A percentile compares a stretch with the other conserved stretches of the same genome.
These are phyloP conservation scores for Penicillium sp. DNA, from an alignment of 2,329 filamentous ascomycete genomes.

Conservation along the genomic window DNA sequence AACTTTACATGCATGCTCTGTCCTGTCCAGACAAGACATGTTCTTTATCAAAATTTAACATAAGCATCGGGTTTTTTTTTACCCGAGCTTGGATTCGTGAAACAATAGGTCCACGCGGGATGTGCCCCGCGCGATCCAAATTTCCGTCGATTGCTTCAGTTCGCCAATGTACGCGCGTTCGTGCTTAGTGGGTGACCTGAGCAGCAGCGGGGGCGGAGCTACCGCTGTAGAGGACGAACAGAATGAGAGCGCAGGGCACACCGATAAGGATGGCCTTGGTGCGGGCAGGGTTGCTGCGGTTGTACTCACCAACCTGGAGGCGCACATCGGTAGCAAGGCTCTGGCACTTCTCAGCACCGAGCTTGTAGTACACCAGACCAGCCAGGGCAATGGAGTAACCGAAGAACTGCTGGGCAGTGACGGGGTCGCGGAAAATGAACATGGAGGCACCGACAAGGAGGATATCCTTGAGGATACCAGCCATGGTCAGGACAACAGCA, in stretches of 20 bases:
- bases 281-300: slow-evolving; percentile 25
- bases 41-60: slow-evolving; percentile 22
- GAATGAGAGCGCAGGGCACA: slow-evolving; percentile 18
- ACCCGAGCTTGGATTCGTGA: slow-evolving; percentile 11
- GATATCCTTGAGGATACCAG: slow-evolving; percentile 80
- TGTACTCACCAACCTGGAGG: slow-evolving; percentile 31
- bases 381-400: slow-evolving; percentile 71
- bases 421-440: slow-evolving; percentile 70
- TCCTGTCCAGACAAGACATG: slow-evolving; percentile 18
- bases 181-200: slow-evolving; percentile 21
- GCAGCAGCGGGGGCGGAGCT: slow-evolving; percentile 12
- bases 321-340: slow-evolving; percentile 51
- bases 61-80: slow-evolving; percentile 3
- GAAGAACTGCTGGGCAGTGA: slow-evolving; percentile 67
- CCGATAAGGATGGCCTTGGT: slow-evolving; percentile 22
- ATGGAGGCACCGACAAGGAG: slow-evolving; percentile 73
- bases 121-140: not conserved
- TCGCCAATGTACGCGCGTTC: not conserved
- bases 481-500: slow-evolving; percentile 76
- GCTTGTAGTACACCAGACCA: slow-evolving; percentile 64
- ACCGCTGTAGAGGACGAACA: slow-evolving; percentile 26
- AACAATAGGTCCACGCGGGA: slow-evolving; percentile 2
- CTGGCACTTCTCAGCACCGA: slow-evolving; percentile 56
- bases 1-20: slow-evolving; percentile 27
- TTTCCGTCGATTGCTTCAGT: slow-evolving; percentile 11